Evolutionary conservation across 371 early-diverging fungal species (phyloP).

Genomic region (Mortierella sp.): DNA sequence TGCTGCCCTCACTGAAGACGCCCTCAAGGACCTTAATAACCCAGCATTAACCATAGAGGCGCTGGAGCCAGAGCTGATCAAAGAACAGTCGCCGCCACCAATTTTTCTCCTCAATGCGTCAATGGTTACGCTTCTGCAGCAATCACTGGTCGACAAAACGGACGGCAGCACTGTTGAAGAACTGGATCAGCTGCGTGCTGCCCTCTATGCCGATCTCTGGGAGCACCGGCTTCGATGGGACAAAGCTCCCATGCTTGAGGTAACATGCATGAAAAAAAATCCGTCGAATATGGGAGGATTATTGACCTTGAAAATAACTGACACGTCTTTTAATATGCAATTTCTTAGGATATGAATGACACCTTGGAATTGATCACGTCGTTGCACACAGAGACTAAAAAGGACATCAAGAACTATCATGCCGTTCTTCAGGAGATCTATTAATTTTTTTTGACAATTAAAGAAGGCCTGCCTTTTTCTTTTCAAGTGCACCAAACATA

Average conservation of each 20-base stretch:
- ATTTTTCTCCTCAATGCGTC: constrained; percentile 23
- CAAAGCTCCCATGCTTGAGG: constrained; percentile 31
- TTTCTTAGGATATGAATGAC: background rate
- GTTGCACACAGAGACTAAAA: background rate
- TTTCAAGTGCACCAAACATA: no score
- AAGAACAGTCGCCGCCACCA: constrained; percentile 18
- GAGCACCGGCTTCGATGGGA: constrained; percentile 44
- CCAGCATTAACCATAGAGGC: background rate
- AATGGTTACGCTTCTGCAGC: constrained; percentile 7
- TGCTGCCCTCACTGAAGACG: background rate
- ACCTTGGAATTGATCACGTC: background rate
- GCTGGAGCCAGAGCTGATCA: background rate
- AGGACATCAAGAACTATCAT: background rate
- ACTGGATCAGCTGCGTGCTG: constrained; percentile 48
- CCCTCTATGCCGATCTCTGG: constrained; percentile 49
- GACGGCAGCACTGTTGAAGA: constrained; percentile 42
- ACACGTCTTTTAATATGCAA: background rate
- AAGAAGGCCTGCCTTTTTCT: no score
- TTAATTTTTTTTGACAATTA: background rate
- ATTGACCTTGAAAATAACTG: background rate
- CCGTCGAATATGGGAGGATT: background rate
- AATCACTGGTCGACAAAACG: constrained; percentile 30
- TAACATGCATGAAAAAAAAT: constrained; percentile 5
- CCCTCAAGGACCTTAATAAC: background rate
- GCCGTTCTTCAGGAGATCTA: background rate